phyloP scores from a whole-genome alignment of 495 filamentous ascomycete genomes.

The Tuber borchii region DNA sequence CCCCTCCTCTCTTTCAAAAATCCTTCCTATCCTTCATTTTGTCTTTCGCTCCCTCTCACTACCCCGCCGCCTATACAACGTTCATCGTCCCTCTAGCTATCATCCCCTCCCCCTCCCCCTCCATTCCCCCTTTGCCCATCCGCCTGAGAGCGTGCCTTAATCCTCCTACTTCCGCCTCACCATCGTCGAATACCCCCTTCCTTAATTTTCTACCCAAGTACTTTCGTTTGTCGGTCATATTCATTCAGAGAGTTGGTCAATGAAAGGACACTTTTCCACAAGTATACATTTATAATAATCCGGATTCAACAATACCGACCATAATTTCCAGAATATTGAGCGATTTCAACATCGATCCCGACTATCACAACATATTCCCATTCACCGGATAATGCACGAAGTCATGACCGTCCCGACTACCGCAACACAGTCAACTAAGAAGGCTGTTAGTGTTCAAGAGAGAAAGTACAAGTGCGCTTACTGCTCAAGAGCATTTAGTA shows the following conservation, averaged over 20 bases:
- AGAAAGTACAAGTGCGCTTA: constrained; percentile 99
- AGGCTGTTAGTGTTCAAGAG: constrained; percentile 64
- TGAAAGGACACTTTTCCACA: constrained; percentile 38
- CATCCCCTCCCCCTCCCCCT: constrained; percentile 45
- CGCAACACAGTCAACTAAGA: constrained; percentile 56
- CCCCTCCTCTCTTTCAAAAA: constrained; percentile 43
- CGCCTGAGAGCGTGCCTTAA: constrained; percentile 41
- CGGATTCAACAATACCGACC: constrained; percentile 45
- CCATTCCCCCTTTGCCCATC: constrained; percentile 45
- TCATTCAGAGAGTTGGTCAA: constrained; percentile 34
- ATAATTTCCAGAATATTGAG: constrained; percentile 45
- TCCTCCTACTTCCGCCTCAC: constrained; percentile 35
- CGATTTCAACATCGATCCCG: constrained; percentile 46
- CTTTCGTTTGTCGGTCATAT: constrained; percentile 42
- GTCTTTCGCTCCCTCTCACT: constrained; percentile 45
- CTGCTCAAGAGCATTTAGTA: constrained; percentile 91
- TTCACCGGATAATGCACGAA: constrained; percentile 42
- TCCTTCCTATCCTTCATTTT: constrained; percentile 45
- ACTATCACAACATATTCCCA: constrained; percentile 52
- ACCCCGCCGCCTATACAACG: constrained; percentile 41
- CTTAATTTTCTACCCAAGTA: constrained; percentile 39
- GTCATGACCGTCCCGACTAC: constrained; percentile 55
- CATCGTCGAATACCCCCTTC: constrained; percentile 33
- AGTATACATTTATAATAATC: constrained; percentile 41
- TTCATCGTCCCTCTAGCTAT: constrained; percentile 38